Evolutionary conservation across 2,329 filamentous ascomycete species (phyloP).

Genomic region (Alternaria sp.): DNA sequence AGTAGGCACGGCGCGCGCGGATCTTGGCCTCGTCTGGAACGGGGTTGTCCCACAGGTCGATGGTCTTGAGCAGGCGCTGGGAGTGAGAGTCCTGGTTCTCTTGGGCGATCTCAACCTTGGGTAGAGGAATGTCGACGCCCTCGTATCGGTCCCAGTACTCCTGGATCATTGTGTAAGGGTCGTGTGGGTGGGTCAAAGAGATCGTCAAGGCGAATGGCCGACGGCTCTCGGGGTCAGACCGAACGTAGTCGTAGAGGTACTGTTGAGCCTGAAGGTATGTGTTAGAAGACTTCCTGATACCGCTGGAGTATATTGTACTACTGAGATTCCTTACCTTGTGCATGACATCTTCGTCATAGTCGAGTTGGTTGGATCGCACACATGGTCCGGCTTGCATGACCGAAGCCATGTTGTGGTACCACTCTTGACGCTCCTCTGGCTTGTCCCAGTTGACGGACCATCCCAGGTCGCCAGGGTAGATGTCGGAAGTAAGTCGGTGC

Average conservation of each 20-base stretch:
- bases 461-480: constrained; percentile 92
- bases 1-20: constrained; percentile 85
- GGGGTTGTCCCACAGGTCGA: constrained; percentile 83
- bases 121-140: constrained; percentile 83
- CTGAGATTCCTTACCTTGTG: constrained; percentile 62
- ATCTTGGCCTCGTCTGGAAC: constrained; percentile 87
- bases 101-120: constrained; percentile 77
- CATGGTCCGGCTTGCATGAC: constrained; percentile 89
- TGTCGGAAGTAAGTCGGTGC: constrained; percentile 84
- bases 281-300: constrained; percentile 8
- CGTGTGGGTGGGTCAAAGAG: constrained; percentile 92
- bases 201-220: constrained; percentile 85
- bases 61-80: constrained; percentile 83
- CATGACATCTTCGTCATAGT: constrained; percentile 97
- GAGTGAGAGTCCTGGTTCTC: constrained; percentile 87
- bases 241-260: constrained; percentile 88
- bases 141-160: constrained; percentile 95
- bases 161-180: constrained; percentile 91
- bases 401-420: constrained; percentile 93
- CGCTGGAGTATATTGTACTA: neutral
- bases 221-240: constrained; percentile 73
- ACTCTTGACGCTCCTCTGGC: constrained; percentile 82
- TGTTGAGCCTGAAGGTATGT: constrained; percentile 67
- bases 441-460: constrained; percentile 97
- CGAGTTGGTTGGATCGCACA: constrained; percentile 90